Evolutionary conservation across 148 eudicot genomes (phyloP), one percentile per base, ranked within the genome.

Genomic region (Suaeda aralocaspica): DNA sequence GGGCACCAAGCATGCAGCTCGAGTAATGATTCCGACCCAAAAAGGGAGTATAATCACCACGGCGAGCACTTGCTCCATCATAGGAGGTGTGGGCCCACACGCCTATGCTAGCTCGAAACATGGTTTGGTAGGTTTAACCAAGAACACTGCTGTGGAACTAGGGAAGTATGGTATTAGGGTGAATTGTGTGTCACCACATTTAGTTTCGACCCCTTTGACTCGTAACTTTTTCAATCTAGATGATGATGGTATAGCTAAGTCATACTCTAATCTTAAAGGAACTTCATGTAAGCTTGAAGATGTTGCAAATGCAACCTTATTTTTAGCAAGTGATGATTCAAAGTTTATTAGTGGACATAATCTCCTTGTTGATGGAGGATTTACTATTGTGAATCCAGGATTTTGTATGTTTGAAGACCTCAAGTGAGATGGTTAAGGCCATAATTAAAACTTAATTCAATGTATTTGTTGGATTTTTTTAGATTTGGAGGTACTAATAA

Each of bases 1-100:
- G 41, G 89, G 92, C 18, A 82, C 77, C 66, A 88, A 88, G 49
- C 86, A 88, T n/a, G 92, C 89, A 0, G 88, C 92, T 2, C 66
- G 85, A 0, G 89, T 82, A 10, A 85, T 85, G 92, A 78, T 83
- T 29, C 87, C 84, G 0, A 79, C 83, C 10, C 36, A 70, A 39
- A 33, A 55, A 3, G 89, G 89, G 4, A 59, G 78, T 75, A 85
- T 88, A 25, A 76, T 88, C 18, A 83, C 83, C 0, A 82, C 82
- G 0, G 73, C 84, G 0, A 85, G 92, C 36, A n/a, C 75, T 2
- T 44, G 62, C 33, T 76, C 89, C 0, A 31, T 28, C 7, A 6
- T 85, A 0, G 86, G 76, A 51, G 81, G 78, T 8, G 71, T 45
- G 1, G 75, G 73, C 0, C 6, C 80, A 14, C 74, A 82, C 39